Base-by-base conservation (phyloP, 1,284 basidiomycete genomes). In the Rugosomyces carneus region DNA sequence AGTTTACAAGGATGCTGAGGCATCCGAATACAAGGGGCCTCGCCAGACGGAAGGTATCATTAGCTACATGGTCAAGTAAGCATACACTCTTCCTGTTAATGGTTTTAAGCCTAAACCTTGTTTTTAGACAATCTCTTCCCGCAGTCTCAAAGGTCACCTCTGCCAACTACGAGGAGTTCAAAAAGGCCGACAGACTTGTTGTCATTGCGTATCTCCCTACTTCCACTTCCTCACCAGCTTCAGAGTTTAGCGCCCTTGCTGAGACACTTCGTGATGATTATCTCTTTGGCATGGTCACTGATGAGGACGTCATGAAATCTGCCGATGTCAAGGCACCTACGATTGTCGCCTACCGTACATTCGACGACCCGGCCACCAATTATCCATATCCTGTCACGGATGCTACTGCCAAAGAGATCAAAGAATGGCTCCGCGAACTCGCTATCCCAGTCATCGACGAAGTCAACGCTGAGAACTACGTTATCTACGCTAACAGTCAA, bases 21-120 rank as follows among this genome's bases (percentile, higher is more conserved):
- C 83, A 36, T 64, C 73, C 18, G 87, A 93, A 45, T 99, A 99
- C 70, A 68, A 63, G 51, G 96, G 96, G 40, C 87, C 93, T 37
- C 80, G 96, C 49, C 92, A 97, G 69, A 85, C 93, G 13, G 96
- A 99, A 56, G 95, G 96, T 24, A 99, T 99, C 61, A 75, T 98
- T 65, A 85, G 83, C 64, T 98, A 98, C 76, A 98, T 99, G 96
- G 68, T 81, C 74, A 98, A 99, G 93, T 93, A 55, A 58, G 86
- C 72, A 16, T 11, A 16, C 2, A 31, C 36, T 19, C 37, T 16
- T 6, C 5, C 40, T 6, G 37, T 10, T 37, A 40, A 49, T 10
- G 53, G 42, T 53, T 23, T 42, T 40, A 16, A 5, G 37, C 37
- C 19, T n/a, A 19, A 13, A 13, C 19, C 20, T 21, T 5, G 6